Evolutionary conservation across 2,329 filamentous ascomycete genomes (phyloP).

Genomic region (Fusarium verrucosum): DNA sequence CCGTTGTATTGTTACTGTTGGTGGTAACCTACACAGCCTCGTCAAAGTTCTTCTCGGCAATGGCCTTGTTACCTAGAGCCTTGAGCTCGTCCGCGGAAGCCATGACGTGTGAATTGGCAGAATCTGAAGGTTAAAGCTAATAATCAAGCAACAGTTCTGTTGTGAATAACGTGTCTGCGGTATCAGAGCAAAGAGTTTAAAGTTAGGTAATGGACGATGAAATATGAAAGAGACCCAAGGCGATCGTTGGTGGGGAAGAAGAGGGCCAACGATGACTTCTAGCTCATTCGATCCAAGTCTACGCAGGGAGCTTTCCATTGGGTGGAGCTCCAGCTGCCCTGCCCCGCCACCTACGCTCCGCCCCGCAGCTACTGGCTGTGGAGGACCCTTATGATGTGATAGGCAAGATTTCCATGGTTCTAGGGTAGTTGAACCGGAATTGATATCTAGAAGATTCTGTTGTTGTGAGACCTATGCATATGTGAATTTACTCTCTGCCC

Average conservation of each 20-base stretch:
- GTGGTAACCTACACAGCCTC: slow-evolving; percentile 82
- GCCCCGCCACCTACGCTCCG: slow-evolving; percentile 29
- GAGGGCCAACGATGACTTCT: slow-evolving; percentile 50
- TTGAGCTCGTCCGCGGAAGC: slow-evolving; percentile 82
- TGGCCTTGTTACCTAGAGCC: slow-evolving; percentile 98
- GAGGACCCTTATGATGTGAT: slow-evolving; percentile 27
- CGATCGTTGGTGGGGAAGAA: slow-evolving; percentile 46
- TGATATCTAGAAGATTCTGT: slow-evolving; percentile 29
- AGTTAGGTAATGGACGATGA: slow-evolving; percentile 30
- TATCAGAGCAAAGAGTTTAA: slow-evolving; percentile 34
- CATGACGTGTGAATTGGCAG: slow-evolving; percentile 52
- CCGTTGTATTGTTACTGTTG: not conserved
- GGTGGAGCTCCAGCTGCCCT: slow-evolving; percentile 25
- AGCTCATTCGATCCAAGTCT: slow-evolving; percentile 55
- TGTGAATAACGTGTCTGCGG: slow-evolving; percentile 12
- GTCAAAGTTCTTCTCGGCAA: slow-evolving; percentile 95
- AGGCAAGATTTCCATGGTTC: slow-evolving; percentile 2
- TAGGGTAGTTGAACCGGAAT: slow-evolving; percentile 31
- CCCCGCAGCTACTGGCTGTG: slow-evolving; percentile 33
- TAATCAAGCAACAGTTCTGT: slow-evolving; percentile 16
- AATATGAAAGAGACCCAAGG: slow-evolving; percentile 35
- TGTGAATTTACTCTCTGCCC: not conserved
- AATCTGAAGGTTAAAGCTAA: slow-evolving; percentile 12
- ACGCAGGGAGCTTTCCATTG: slow-evolving; percentile 45
- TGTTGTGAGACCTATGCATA: not conserved